Conservation (phyloP, 208 protist genomes). For the Entamoeba moshkovskii region DNA sequence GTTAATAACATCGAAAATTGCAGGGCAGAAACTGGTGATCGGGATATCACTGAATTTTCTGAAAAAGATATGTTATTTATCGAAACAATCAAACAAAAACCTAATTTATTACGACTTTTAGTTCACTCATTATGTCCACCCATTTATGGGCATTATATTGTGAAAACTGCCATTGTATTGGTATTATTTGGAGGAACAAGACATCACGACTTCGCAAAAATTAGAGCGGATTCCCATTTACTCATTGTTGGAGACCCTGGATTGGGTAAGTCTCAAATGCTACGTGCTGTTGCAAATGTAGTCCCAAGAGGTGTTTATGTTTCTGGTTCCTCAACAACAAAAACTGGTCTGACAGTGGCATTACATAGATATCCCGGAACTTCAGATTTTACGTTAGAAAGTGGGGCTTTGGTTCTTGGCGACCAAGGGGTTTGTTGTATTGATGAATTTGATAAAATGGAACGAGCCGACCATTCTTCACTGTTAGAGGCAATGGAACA, state of each 20-base stretch:
- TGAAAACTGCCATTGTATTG: constrained; percentile 70
- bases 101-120: background rate
- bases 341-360: constrained; percentile 39
- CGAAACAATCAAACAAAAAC: background rate
- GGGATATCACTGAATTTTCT: background rate
- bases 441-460: constrained; percentile 99
- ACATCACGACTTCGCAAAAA: constrained; percentile 79
- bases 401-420: constrained; percentile 97
- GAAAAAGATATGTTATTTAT: background rate
- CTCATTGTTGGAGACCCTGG: constrained; percentile 95
- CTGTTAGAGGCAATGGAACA: constrained; percentile 99
- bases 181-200: constrained; percentile 89
- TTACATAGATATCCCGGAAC: constrained; percentile 47
- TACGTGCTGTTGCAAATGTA: constrained; percentile 90
- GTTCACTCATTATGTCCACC: constrained; percentile 35
- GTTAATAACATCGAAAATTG: background rate
- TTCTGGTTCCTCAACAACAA: constrained; percentile 87
- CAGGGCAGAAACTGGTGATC: background rate
- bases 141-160: constrained; percentile 63
- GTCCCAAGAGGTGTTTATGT: constrained; percentile 92
- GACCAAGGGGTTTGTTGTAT: constrained; percentile 98
- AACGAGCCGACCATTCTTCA: constrained; percentile 77
- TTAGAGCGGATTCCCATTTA: constrained; percentile 97
- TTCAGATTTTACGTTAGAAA: constrained; percentile 91
- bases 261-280: constrained; percentile 94